Evolutionary conservation across 768 basidiomycete genomes (phyloP).

Genomic region (Panus rudis): DNA sequence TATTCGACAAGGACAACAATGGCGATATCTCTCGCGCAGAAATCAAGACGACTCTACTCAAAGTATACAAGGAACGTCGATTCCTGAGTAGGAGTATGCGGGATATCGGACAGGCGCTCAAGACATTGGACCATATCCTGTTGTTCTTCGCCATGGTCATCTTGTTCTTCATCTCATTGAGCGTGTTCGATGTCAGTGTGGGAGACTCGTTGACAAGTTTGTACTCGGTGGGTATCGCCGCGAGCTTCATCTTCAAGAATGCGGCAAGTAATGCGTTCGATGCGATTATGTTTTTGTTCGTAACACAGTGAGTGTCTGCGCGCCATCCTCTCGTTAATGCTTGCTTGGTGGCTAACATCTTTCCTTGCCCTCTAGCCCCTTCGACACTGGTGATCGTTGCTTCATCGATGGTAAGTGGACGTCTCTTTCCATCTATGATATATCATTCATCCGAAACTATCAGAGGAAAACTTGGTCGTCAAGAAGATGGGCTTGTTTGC

Average conservation of each 20-base stretch:
- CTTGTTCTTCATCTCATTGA: constrained; percentile 67
- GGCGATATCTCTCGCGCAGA: constrained; percentile 73
- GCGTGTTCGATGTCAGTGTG: constrained; percentile 63
- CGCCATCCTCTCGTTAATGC: background rate
- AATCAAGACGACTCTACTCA: constrained; percentile 60
- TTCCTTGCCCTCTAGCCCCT: constrained; percentile 42
- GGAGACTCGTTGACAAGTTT: constrained; percentile 62
- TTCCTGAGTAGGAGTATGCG: constrained; percentile 71
- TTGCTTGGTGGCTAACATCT: constrained; percentile 4
- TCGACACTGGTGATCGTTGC: constrained; percentile 77
- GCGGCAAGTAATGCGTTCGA: constrained; percentile 69
- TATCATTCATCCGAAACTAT: constrained; percentile 2
- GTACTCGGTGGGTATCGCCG: constrained; percentile 65
- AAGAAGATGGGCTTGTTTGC: constrained; percentile 80
- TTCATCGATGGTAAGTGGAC: constrained; percentile 51
- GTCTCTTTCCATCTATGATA: background rate
- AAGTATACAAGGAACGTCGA: constrained; percentile 73
- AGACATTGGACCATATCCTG: constrained; percentile 56
- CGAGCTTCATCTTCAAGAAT: constrained; percentile 77
- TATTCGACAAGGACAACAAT: constrained; percentile 72
- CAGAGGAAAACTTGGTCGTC: constrained; percentile 64
- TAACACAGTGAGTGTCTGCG: constrained; percentile 59
- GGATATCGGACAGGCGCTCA: constrained; percentile 63
- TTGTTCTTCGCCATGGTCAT: constrained; percentile 56
- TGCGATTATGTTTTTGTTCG: constrained; percentile 76